phyloP scores from a whole-genome alignment of 129 eudicot species.

The Flaveria bidentis region DNA sequence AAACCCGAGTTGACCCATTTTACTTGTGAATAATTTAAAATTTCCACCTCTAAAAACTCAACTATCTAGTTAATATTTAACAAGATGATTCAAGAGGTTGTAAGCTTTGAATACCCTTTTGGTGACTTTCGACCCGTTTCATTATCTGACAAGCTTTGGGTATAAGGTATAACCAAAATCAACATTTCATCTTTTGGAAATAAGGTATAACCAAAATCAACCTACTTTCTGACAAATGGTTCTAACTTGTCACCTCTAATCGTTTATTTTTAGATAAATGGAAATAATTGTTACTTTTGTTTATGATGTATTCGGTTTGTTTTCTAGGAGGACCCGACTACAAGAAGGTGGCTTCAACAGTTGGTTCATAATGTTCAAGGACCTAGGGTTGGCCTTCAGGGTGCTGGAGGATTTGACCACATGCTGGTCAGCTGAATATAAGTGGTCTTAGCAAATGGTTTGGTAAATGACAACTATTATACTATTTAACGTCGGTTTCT shows the following conservation, averaged over 20 bases:
- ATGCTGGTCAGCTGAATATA: slow-evolving; percentile 55
- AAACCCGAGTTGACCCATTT: background rate
- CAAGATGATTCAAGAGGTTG: background rate
- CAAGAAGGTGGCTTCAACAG: slow-evolving; percentile 26
- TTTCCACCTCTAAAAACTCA: background rate
- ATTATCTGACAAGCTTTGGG: background rate
- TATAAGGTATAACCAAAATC: background rate
- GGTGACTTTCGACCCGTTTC: background rate
- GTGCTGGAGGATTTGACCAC: slow-evolving; percentile 76
- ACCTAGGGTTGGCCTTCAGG: slow-evolving; percentile 57
- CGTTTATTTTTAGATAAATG: too few relatives aligned
- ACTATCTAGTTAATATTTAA: background rate
- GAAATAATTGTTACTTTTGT: background rate
- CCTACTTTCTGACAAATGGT: background rate
- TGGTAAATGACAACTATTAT: background rate
- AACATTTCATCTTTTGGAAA: background rate
- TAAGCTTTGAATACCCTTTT: background rate
- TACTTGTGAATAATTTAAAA: background rate
- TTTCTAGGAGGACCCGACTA: slow-evolving; percentile 16
- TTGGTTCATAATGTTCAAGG: slow-evolving; percentile 33
- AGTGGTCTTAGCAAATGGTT: background rate
- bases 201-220: background rate
- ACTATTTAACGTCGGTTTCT: background rate
- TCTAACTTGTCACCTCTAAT: background rate
- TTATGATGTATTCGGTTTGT: background rate